Evolutionary conservation across 2,329 filamentous ascomycete species (phyloP).

Genomic region (Fusarium decemcellulare): DNA sequence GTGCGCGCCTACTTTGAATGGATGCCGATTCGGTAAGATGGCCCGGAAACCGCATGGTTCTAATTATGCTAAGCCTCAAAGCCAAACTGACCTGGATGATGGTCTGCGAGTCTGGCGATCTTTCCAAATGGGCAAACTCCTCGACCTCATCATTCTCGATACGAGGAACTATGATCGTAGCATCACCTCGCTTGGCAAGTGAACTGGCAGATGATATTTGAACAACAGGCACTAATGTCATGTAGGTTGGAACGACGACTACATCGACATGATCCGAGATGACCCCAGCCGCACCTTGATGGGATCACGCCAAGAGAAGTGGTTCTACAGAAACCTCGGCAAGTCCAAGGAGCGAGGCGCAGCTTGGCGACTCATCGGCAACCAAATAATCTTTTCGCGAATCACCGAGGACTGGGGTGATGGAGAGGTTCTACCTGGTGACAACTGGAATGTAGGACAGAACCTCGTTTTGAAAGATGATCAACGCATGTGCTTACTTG

Average conservation of each 20-base stretch:
- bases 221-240: neutral
- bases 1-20: slow-evolving; percentile 80
- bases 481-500: neutral
- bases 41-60: slow-evolving; percentile 51
- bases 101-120: slow-evolving; percentile 77
- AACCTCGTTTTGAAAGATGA: rapidly evolving
- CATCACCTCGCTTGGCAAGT: slow-evolving; percentile 64
- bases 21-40: slow-evolving; percentile 64
- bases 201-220: too few relatives aligned
- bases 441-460: slow-evolving; percentile 50
- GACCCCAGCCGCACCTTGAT: slow-evolving; percentile 79
- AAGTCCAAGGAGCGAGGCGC: slow-evolving; percentile 74
- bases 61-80: slow-evolving; percentile 4
- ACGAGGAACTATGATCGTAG: slow-evolving; percentile 78
- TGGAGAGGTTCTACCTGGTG: slow-evolving; percentile 45
- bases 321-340: slow-evolving; percentile 76
- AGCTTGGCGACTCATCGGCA: slow-evolving; percentile 79
- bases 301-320: slow-evolving; percentile 80
- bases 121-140: slow-evolving; percentile 75
- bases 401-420: slow-evolving; percentile 54
- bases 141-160: slow-evolving; percentile 79
- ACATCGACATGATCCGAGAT: slow-evolving; percentile 65
- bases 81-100: slow-evolving; percentile 66
- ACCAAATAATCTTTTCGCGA: slow-evolving; percentile 77
- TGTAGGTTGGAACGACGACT: slow-evolving; percentile 24